These are phyloP conservation scores for Bacterosira constricta DNA, from an alignment of 108 stramenopile species.

Conservation along the genomic window DNA sequence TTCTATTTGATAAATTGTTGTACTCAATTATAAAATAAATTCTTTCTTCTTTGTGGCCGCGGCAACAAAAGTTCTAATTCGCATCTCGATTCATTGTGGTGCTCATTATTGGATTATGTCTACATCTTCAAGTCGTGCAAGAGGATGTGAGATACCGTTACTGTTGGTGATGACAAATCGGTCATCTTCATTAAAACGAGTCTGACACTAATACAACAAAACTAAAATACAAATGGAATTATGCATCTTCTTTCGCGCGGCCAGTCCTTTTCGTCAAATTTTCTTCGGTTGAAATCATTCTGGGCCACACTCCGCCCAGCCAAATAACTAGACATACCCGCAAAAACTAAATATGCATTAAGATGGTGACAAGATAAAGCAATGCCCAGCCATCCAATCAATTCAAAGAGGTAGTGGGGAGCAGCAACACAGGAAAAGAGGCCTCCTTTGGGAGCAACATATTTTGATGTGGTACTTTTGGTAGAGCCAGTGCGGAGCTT, in stretches of 20 bases:
- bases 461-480: slow-evolving; percentile 28
- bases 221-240: slow-evolving; percentile 64
- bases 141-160: too few species aligned
- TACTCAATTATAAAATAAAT: too few species aligned
- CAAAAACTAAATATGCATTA: slow-evolving; percentile 45
- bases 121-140: too few species aligned
- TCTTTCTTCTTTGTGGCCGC: too few species aligned
- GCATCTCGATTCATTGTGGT: too few species aligned
- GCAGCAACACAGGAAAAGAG: slow-evolving; percentile 60
- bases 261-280: slow-evolving; percentile 61
- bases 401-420: slow-evolving; percentile 75
- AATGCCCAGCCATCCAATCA: slow-evolving; percentile 70
- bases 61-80: too few species aligned
- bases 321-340: slow-evolving; percentile 55
- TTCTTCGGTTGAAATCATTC: slow-evolving; percentile 58
- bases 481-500: slow-evolving; percentile 31
- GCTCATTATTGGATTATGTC: too few species aligned
- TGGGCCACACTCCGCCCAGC: slow-evolving; percentile 56
- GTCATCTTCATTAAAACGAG: too few species aligned
- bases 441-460: slow-evolving; percentile 64
- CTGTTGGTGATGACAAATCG: too few species aligned
- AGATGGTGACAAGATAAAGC: slow-evolving; percentile 52
- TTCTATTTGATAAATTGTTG: too few species aligned
- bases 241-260: slow-evolving; percentile 54
- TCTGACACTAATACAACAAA: too few species aligned